A percentile compares a stretch with the other conserved stretches of the same genome.
Evolutionary conservation across 2,329 filamentous ascomycete species (phyloP).

Genomic region (Colletotrichum higginsianum): DNA sequence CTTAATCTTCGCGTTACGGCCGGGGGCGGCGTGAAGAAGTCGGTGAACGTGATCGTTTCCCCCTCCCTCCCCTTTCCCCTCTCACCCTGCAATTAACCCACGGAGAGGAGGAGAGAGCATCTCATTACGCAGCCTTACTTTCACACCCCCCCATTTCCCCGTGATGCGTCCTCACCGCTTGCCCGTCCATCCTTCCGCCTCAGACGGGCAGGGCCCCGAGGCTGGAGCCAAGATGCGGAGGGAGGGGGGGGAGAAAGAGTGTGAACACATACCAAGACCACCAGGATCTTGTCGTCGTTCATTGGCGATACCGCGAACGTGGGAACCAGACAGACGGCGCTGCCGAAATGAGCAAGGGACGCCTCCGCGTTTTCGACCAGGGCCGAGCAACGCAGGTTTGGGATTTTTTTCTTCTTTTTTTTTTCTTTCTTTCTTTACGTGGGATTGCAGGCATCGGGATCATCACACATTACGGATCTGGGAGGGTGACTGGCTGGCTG

Average conservation of each 20-base stretch:
- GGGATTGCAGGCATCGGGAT: slow-evolving; percentile 4
- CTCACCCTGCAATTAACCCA: background rate
- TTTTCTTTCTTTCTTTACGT: too few relatives aligned
- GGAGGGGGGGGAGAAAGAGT: too few relatives aligned
- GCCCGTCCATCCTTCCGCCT: background rate
- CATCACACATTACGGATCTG: background rate
- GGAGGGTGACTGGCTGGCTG: background rate
- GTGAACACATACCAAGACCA: too few relatives aligned
- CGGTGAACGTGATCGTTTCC: background rate
- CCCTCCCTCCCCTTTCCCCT: background rate
- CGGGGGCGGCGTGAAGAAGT: background rate
- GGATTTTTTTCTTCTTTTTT: too few relatives aligned
- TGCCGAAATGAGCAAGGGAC: slow-evolving; percentile 33
- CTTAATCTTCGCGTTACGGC: slow-evolving; percentile 1
- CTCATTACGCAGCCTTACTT: background rate
- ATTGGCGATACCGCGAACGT: slow-evolving; percentile 8
- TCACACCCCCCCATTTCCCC: too few relatives aligned
- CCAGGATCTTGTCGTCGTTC: background rate
- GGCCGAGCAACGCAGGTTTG: background rate
- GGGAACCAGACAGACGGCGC: slow-evolving; percentile 17
- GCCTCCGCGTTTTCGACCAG: background rate
- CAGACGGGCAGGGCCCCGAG: background rate
- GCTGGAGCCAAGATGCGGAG: background rate
- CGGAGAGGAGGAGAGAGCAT: background rate
- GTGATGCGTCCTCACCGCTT: background rate